Evolutionary conservation across 1,284 basidiomycete genomes (phyloP), one percentile per base, ranked within the genome.

Genomic region (Ganoderma multipileum): DNA sequence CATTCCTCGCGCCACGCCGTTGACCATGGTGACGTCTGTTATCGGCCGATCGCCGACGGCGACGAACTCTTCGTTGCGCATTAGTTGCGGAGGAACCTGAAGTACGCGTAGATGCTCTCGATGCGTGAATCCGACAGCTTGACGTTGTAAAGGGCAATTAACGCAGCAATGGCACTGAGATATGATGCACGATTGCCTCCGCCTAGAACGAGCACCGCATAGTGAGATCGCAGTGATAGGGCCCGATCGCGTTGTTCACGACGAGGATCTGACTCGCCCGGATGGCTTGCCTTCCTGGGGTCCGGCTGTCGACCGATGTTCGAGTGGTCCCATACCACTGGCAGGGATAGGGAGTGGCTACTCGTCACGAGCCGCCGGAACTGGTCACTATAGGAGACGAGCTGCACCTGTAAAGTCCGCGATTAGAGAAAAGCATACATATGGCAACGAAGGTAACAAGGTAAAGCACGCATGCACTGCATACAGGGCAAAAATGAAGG

Each of bases 181-280:
- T 89, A 68, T 92, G 85, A 64, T 92, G 78, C 1, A 91, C 87
- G n/a, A 98, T 9, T n/a, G 92, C 91, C 82, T 98, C 96, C 7
- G 95, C 92, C 94, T 97, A 16, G 66, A 68, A 14, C 8, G 12
- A 30, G 1, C 3, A 14, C 52, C 23, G 7, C 12, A 26, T 3
- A 30, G 23, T 28, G 20, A 20, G 50, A 26, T n/a, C 26, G 11
- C 26, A 28, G 14, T 30, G 84, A 55, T 81, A 82, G 18, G 94
- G 93, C 1, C 97, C 97, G 1, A 95, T 95, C 33, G 96, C 96
- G 79, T 99, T 99, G 80, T 94, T 96, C 50, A 99, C 96, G 64
- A 99, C 89, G 70, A 99, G 83, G 11, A 99, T 89, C 71, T 95
- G 92, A 0, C 86, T 87, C 28, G 84, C 0, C 94, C 95, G 76